These are phyloP conservation scores for Bullera alba DNA, from an alignment of 768 basidiomycete species.

Conservation along the genomic window DNA sequence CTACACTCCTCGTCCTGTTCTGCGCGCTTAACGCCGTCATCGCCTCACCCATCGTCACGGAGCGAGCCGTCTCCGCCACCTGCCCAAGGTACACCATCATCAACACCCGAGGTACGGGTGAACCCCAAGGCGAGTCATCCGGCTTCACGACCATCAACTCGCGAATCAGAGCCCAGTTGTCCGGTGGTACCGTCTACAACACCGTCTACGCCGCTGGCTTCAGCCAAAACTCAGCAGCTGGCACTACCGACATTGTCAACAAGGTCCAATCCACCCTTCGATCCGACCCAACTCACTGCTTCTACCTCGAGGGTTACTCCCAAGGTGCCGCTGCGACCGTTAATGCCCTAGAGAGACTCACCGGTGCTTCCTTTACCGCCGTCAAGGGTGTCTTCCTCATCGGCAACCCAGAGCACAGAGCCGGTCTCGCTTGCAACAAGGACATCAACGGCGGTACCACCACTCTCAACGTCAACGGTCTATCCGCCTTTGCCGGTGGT, in stretches of 20 bases:
- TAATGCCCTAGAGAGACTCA: constrained; percentile 8
- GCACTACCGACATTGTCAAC: constrained; percentile 15
- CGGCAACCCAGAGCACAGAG: constrained; percentile 17
- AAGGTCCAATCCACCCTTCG: constrained; percentile 2
- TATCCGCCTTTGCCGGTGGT: constrained; percentile 7
- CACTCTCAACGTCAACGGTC: constrained; percentile 14
- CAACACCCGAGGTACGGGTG: constrained; percentile 24
- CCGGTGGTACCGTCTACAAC: constrained; percentile 13
- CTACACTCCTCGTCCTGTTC: not conserved
- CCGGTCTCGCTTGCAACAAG: constrained; percentile 16
- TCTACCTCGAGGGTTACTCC: constrained; percentile 19
- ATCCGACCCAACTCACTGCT: constrained; percentile 11
- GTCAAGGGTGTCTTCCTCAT: constrained; percentile 27
- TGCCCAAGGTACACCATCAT: constrained; percentile 17
- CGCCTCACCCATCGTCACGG: constrained; percentile 3
- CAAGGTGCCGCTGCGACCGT: constrained; percentile 25
- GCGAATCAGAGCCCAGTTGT: not conserved
- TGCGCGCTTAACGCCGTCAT: not conserved
- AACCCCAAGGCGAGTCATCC: constrained; percentile 12
- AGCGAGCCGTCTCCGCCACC: not conserved
- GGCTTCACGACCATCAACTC: constrained; percentile 20
- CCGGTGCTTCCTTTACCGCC: constrained; percentile 12
- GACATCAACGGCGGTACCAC: constrained; percentile 18
- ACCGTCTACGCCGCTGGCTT: constrained; percentile 21
- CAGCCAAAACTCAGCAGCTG: constrained; percentile 12